Evolutionary conservation across 2,329 filamentous ascomycete genomes (phyloP).

Genomic region (Fusarium agapanthi): DNA sequence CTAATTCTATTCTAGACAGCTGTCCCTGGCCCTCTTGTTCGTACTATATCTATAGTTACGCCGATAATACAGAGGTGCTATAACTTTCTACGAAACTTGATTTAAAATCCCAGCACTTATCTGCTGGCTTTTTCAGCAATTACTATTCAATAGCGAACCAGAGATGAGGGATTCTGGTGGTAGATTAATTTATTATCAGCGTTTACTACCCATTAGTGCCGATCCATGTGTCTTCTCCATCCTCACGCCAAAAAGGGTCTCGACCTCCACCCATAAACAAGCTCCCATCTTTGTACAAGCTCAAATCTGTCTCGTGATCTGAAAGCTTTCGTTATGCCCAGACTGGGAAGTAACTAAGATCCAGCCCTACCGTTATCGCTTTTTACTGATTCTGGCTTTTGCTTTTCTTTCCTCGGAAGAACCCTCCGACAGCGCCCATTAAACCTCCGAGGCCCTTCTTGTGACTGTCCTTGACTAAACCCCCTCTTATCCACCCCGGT

Average conservation of each 20-base stretch:
- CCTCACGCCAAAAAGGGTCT: conserved; percentile 30
- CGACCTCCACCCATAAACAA: conserved; percentile 18
- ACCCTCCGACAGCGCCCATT: conserved; percentile 65
- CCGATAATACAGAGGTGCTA: too few relatives aligned
- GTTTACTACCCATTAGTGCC: too few relatives aligned
- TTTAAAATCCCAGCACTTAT: too few relatives aligned
- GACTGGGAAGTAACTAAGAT: background rate
- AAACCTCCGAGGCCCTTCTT: conserved; percentile 63
- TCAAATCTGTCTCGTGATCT: conserved; percentile 2
- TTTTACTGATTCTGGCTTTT: conserved; percentile 6
- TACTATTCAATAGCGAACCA: too few relatives aligned
- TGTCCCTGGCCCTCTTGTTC: too few relatives aligned
- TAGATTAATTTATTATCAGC: too few relatives aligned
- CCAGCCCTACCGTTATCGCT: background rate
- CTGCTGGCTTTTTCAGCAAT: too few relatives aligned
- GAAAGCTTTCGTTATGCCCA: background rate
- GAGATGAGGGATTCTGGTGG: too few relatives aligned
- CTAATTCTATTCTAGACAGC: too few relatives aligned
- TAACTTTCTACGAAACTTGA: too few relatives aligned
- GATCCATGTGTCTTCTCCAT: too few relatives aligned
- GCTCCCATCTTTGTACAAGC: conserved; percentile 26
- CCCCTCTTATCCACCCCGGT: conserved; percentile 86
- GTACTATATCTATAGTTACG: too few relatives aligned
- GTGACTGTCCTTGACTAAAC: conserved; percentile 63
- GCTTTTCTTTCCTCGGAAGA: conserved; percentile 63